phyloP scores from a whole-genome alignment of 148 eudicot species.

The Vaccinium vitisidaea region DNA sequence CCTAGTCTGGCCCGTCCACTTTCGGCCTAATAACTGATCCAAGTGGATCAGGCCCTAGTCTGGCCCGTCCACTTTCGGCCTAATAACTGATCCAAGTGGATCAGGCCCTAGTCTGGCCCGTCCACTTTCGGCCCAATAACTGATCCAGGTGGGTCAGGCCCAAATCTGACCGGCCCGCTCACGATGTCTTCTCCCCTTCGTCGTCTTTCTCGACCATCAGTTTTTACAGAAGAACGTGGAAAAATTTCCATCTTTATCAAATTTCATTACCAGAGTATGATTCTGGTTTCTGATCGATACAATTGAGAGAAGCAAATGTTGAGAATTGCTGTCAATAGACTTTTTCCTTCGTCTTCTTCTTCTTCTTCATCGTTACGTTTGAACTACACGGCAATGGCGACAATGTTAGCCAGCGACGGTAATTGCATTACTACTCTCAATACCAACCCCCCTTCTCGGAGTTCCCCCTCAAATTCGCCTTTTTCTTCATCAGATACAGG shows the following conservation, averaged over 20 bases:
- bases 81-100: neutral
- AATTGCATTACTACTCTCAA: slow-evolving; percentile 4
- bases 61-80: no score
- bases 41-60: no score
- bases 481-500: neutral
- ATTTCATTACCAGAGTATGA: neutral
- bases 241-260: neutral
- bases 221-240: neutral
- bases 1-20: no score
- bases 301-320: neutral
- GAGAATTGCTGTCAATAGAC: slow-evolving; percentile 65
- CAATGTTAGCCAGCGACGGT: neutral
- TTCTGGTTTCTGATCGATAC: neutral
- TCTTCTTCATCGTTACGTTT: slow-evolving; percentile 40
- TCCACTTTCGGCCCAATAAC: neutral
- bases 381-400: neutral
- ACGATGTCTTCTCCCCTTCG: neutral
- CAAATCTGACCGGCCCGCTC: neutral
- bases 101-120: neutral
- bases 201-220: neutral
- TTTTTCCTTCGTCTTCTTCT: slow-evolving; percentile 72
- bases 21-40: no score
- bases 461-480: neutral
- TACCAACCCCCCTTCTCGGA: slow-evolving; percentile 15
- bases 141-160: neutral